phyloP scores from a whole-genome alignment of 2,329 filamentous ascomycete species.

The Torrubiellomyces zombiae region DNA sequence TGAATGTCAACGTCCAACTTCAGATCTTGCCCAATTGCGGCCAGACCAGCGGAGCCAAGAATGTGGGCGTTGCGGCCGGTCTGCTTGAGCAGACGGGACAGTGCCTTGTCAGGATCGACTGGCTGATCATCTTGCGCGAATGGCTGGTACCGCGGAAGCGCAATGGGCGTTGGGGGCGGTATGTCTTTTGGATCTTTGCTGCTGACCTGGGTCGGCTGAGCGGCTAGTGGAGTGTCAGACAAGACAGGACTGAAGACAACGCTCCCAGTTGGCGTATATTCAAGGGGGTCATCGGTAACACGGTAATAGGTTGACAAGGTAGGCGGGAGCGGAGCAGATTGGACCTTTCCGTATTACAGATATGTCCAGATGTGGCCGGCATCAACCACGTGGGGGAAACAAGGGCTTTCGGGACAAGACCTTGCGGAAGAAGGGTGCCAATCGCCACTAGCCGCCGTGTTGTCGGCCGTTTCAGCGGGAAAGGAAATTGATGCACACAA shows the following conservation, averaged over 20 bases:
- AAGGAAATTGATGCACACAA: slow-evolving; percentile 1
- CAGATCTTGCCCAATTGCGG: slow-evolving; percentile 40
- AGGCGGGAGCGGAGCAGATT: background rate
- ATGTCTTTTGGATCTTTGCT: slow-evolving; percentile 31
- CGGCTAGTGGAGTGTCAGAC: background rate
- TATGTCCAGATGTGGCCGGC: background rate
- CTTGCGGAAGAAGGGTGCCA: too few species aligned
- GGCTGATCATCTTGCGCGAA: slow-evolving; percentile 15
- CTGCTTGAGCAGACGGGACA: slow-evolving; percentile 34
- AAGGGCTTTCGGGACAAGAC: slow-evolving; percentile 1
- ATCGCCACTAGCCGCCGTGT: too few species aligned
- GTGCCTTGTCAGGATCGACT: slow-evolving; percentile 15
- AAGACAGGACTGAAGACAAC: too few species aligned
- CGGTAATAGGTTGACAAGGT: background rate
- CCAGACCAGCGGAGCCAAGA: slow-evolving; percentile 29
- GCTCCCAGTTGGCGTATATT: too few species aligned
- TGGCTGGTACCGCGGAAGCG: slow-evolving; percentile 29
- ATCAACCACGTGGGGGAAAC: background rate
- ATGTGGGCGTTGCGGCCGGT: slow-evolving; percentile 30
- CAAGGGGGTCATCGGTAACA: too few species aligned
- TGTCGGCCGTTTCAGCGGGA: slow-evolving; percentile 3
- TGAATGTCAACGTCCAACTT: slow-evolving; percentile 28
- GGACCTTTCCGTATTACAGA: background rate
- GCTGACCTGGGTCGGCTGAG: slow-evolving; percentile 5
- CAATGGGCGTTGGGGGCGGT: slow-evolving; percentile 38